Evolutionary conservation across 495 filamentous ascomycete genomes (phyloP).

Genomic region (Friedmanniomyces endolithicus): DNA sequence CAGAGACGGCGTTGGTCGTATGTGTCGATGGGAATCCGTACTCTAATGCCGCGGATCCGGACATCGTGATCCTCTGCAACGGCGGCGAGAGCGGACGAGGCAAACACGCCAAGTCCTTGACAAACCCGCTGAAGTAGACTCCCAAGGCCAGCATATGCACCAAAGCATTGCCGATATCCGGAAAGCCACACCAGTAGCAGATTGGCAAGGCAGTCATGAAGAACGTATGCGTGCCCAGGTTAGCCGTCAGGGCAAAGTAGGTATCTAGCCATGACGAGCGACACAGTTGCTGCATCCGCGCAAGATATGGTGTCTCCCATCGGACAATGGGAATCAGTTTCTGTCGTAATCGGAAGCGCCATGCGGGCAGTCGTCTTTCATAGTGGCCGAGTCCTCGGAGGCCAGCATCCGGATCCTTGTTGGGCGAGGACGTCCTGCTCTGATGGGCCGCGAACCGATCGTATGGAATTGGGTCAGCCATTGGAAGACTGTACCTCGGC

Average conservation of each 20-base stretch:
- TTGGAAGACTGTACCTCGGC: neutral
- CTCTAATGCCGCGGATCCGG: constrained; percentile 82
- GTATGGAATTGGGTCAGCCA: neutral
- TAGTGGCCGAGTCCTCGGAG: constrained; percentile 37
- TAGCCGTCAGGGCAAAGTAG: constrained; percentile 93
- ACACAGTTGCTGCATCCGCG: constrained; percentile 56
- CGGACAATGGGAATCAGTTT: constrained; percentile 72
- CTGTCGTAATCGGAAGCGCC: constrained; percentile 78
- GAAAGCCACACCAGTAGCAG: constrained; percentile 88
- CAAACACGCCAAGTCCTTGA: constrained; percentile 92
- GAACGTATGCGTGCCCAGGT: constrained; percentile 95
- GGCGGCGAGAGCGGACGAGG: constrained; percentile 88
- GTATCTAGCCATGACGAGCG: constrained; percentile 66
- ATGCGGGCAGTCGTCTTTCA: constrained; percentile 67
- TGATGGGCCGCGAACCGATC: constrained; percentile 4
- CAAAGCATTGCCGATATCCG: constrained; percentile 69
- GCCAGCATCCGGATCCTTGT: constrained; percentile 27
- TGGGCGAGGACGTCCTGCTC: constrained; percentile 15
- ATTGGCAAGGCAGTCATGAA: constrained; percentile 92
- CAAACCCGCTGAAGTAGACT: constrained; percentile 84
- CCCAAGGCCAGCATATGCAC: constrained; percentile 54
- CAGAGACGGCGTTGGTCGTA: constrained; percentile 91
- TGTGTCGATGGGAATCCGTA: constrained; percentile 97
- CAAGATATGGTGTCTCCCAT: constrained; percentile 92
- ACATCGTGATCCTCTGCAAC: constrained; percentile 90